Base-by-base conservation (phyloP, 306 rosid genomes). In the Cicer bijugum region DNA sequence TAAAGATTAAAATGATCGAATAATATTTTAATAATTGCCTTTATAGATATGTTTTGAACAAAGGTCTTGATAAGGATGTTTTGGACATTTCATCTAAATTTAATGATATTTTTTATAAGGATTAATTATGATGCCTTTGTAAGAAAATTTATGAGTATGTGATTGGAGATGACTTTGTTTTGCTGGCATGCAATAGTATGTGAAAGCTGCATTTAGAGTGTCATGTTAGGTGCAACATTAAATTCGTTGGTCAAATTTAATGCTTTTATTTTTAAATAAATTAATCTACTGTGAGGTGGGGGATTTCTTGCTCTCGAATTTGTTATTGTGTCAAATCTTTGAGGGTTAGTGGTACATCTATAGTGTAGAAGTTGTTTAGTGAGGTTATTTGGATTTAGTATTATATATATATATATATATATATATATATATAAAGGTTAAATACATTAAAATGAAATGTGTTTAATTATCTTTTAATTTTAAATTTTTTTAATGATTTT, bases 221-320 rank as follows among this genome's bases (percentile, higher is more conserved):
- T 38, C 58, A 76, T 37, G 89, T 87, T 83, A 87, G 96, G 96
- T 90, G 61, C 83, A 82, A 61, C 87, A 56, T 79, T 86, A 75
- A 82, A 80, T 83, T 67, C 82, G 61, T 77, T 75, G 72, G 81
- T 75, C 84, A 84, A 84, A 84, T 81, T 67, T 66, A 66, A 67
- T 69, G 51, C 61, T 79, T 56, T 52, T 75, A 28, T 20, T 60
- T 56, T 50, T 42, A 37, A 37, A 43, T 47, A 44, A 37, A 43
- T 47, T 70, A 57, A 60, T 39, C 15, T 23, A 42, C 51, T 77
- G 39, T 51, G 15, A 37, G 81, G 69, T 77, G 42, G 12, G 53
- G 5, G 50, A 33, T 71, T 76, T 46, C 72, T 56, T 84, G 43
- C 48, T 45, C 76, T 75, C 33, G 51, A 62, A 69, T 72, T 46